Conservation (phyloP, 208 protist genomes). For the Leishmania braziliensis region DNA sequence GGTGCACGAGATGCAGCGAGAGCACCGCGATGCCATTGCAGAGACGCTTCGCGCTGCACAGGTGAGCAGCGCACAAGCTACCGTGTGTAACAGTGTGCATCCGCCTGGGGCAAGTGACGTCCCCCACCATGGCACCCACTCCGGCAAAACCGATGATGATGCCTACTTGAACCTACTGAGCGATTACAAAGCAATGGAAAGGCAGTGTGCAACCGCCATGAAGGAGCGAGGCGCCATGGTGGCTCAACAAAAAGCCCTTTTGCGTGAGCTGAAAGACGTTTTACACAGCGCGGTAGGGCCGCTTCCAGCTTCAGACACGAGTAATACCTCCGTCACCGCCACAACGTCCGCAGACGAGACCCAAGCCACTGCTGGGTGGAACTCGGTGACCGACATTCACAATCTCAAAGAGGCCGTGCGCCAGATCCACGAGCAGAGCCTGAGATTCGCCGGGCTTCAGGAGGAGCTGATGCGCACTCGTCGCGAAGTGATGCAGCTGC, state of each 20-base stretch:
- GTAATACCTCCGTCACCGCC: neutral
- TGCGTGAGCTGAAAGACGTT: slow-evolving; percentile 26
- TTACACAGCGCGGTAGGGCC: neutral
- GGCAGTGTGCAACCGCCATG: slow-evolving; percentile 15
- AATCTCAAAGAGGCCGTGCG: slow-evolving; percentile 10
- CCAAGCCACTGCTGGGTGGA: neutral
- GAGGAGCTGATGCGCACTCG: slow-evolving; percentile 21
- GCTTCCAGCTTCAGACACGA: neutral
- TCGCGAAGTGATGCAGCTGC: slow-evolving; percentile 22
- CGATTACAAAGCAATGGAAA: slow-evolving; percentile 57
- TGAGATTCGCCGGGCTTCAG: slow-evolving; percentile 9
- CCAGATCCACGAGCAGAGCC: slow-evolving; percentile 20
- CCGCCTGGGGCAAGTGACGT: neutral
- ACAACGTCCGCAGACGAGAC: neutral
- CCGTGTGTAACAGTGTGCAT: neutral
- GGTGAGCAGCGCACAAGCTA: neutral
- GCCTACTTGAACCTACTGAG: slow-evolving; percentile 58
- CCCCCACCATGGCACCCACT: neutral
- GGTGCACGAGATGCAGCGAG: slow-evolving; percentile 41
- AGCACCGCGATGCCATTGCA: slow-evolving; percentile 37
- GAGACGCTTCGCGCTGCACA: slow-evolving; percentile 29
- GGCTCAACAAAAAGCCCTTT: slow-evolving; percentile 32
- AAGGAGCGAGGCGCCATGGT: slow-evolving; percentile 38
- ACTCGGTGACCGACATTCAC: slow-evolving; percentile 1
- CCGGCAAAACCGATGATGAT: neutral